Conservation (phyloP, 768 basidiomycete species). For the Suillus lakei region DNA sequence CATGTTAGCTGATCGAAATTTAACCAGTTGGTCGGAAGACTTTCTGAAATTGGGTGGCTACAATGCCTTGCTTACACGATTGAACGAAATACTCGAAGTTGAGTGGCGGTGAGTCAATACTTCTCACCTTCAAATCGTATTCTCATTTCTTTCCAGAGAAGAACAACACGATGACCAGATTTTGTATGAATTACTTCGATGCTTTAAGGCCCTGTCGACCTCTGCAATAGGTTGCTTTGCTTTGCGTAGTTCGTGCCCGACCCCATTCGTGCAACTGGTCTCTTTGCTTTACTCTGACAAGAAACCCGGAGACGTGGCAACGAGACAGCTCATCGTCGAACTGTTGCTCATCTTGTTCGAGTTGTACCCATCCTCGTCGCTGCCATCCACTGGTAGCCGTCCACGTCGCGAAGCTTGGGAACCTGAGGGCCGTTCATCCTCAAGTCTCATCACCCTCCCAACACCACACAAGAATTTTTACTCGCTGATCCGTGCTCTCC, state of each 20-base stretch:
- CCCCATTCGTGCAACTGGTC: conserved; percentile 85
- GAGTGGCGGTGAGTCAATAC: conserved; percentile 89
- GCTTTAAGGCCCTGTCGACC: conserved; percentile 92
- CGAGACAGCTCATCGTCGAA: conserved; percentile 90
- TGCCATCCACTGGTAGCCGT: conserved; percentile 55
- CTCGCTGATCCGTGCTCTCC: conserved; percentile 72
- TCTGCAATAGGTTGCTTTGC: conserved; percentile 89
- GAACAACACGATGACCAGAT: conserved; percentile 98
- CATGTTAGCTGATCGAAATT: conserved; percentile 9
- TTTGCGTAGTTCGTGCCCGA: conserved; percentile 85
- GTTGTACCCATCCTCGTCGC: conserved; percentile 75
- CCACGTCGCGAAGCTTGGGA: conserved; percentile 62
- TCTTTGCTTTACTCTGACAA: conserved; percentile 94
- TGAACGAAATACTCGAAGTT: conserved; percentile 91
- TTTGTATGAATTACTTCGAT: conserved; percentile 88
- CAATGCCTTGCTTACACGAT: conserved; percentile 74
- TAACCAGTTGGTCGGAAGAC: conserved; percentile 82
- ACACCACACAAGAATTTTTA: conserved; percentile 73
- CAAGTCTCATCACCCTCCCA: conserved; percentile 67
- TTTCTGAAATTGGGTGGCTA: conserved; percentile 89
- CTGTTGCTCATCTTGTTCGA: conserved; percentile 88
- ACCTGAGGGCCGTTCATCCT: conserved; percentile 44
- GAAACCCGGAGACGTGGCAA: conserved; percentile 92
- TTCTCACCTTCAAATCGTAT: neutral
- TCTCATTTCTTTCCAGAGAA: conserved; percentile 58